Evolutionary conservation across 495 filamentous ascomycete genomes (phyloP), one percentile per base, ranked within the genome.

Genomic region (Aspergillus biplanus): DNA sequence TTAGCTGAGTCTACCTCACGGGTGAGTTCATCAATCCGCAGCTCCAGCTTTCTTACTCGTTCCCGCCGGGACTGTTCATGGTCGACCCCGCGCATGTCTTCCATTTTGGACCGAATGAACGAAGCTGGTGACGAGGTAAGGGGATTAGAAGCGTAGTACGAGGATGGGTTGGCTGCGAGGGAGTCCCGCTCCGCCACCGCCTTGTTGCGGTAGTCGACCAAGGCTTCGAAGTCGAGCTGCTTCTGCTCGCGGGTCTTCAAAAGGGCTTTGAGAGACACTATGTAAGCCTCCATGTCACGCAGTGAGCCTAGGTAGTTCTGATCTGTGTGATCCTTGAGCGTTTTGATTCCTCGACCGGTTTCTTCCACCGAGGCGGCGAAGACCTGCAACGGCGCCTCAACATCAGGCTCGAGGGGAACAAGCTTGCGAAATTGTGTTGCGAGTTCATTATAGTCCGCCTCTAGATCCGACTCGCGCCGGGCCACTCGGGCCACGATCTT

Each of bases 231-330:
- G 76, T 99, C 95, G 47, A 98, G 89, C 71, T 99, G 95, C 73
- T 98, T 99, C 78, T 96, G 93, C 77, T 99, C 96, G 21, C 95
- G 89, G 6, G 90, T 90, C 78, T 96, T 97, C 69, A 99, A 86
- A 4, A 98, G 87, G 34, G 87, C 78, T 75, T 96, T 96, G 16
- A 98, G 75, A 2, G 92, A 88, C 18, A 86, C 74, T 71, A 91
- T 92, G 76, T 98, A 99, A 33, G 92, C 88, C 62, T 92, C 89
- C 93, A 98, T 97, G 73, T 98, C 96, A 16, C 92, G 85, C 35
- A 99, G 82, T 9, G 88, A 91, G 64, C 92, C 90, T 21, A 98
- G 87, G 70, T 98, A 99, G 75, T 97, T 91, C 67, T 96, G 93
- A 73, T 98, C 95, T 3, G 94, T 98, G 72, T 94, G 89, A 58